Percentiles rank a stretch among this genome's conserved stretches.
Evolutionary conservation across 495 filamentous ascomycete species (phyloP).

Genomic region (Talaromyces stipitatus): DNA sequence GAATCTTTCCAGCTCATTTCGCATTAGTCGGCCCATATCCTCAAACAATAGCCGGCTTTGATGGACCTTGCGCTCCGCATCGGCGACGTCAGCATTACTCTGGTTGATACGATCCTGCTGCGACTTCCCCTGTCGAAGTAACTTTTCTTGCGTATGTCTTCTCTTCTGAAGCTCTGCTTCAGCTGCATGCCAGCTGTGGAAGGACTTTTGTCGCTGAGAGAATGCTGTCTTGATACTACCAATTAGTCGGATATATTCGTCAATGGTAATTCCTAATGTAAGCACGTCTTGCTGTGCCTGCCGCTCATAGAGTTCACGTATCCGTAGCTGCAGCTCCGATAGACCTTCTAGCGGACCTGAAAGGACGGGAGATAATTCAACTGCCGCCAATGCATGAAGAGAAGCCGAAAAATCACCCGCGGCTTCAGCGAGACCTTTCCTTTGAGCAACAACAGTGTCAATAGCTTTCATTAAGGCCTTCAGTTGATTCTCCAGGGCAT

Average conservation of each 20-base stretch:
- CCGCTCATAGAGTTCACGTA: conserved; percentile 89
- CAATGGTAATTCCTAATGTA: conserved; percentile 92
- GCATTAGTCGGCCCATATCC: conserved; percentile 94
- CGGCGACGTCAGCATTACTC: conserved; percentile 80
- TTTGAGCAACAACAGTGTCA: conserved; percentile 82
- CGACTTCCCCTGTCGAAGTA: conserved; percentile 83
- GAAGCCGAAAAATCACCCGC: conserved; percentile 88
- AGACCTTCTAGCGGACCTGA: conserved; percentile 83
- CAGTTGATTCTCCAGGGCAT: conserved; percentile 89
- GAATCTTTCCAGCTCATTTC: conserved; percentile 83
- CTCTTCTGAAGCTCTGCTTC: conserved; percentile 85
- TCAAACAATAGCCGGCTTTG: conserved; percentile 86
- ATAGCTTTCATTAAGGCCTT: conserved; percentile 90
- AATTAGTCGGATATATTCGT: conserved; percentile 96
- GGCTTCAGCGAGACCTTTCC: conserved; percentile 86
- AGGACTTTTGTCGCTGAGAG: conserved; percentile 86
- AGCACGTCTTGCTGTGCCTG: conserved; percentile 96
- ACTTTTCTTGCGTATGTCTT: conserved; percentile 79
- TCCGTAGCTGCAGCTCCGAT: conserved; percentile 86
- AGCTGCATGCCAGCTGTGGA: conserved; percentile 83
- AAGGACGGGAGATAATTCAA: conserved; percentile 82
- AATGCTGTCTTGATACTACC: conserved; percentile 90
- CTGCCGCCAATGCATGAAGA: conserved; percentile 78
- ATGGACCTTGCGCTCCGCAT: conserved; percentile 91
- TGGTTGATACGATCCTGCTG: conserved; percentile 94